phyloP scores from a whole-genome alignment of 345 rosid genomes.

The Orychophragmus violaceus region DNA sequence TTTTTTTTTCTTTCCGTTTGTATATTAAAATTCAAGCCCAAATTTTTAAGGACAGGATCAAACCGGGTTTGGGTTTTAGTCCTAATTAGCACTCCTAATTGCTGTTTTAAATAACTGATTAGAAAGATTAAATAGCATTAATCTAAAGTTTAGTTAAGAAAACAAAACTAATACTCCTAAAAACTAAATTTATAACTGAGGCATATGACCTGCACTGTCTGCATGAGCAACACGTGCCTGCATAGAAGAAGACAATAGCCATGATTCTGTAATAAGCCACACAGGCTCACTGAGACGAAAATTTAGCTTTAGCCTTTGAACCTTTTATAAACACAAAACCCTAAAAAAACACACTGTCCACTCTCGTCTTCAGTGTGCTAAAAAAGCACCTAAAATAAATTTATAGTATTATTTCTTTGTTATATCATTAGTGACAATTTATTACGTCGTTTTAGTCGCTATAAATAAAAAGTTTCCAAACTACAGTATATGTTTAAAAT shows the following conservation, averaged over 20 bases:
- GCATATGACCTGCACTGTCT: neutral
- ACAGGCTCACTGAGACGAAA: conserved; percentile 21
- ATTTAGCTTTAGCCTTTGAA: conserved; percentile 52
- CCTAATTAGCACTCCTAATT: too few relatives aligned
- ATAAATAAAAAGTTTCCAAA: too few relatives aligned
- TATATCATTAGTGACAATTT: neutral
- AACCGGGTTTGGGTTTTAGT: too few relatives aligned
- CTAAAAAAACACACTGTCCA: conserved; percentile 47
- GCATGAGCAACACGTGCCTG: conserved; percentile 29
- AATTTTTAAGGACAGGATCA: too few relatives aligned
- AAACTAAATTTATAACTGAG: neutral
- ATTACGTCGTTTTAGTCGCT: neutral
- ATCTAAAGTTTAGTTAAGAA: neutral
- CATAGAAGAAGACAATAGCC: conserved; percentile 25
- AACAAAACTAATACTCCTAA: neutral
- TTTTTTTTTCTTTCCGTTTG: too few relatives aligned
- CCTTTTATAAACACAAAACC: conserved; percentile 44
- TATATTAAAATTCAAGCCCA: too few relatives aligned
- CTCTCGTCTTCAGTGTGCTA: conserved; percentile 31
- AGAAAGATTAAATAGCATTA: neutral
- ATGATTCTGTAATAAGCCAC: conserved; percentile 32
- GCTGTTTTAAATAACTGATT: neutral
- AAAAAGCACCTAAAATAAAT: neutral
- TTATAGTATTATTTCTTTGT: neutral
- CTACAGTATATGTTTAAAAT: too few relatives aligned